Percentiles rank a stretch among this genome's conserved stretches.
Evolutionary conservation across 805 yeast genomes (phyloP).

Genomic region (Saccharomyces mikatae): DNA sequence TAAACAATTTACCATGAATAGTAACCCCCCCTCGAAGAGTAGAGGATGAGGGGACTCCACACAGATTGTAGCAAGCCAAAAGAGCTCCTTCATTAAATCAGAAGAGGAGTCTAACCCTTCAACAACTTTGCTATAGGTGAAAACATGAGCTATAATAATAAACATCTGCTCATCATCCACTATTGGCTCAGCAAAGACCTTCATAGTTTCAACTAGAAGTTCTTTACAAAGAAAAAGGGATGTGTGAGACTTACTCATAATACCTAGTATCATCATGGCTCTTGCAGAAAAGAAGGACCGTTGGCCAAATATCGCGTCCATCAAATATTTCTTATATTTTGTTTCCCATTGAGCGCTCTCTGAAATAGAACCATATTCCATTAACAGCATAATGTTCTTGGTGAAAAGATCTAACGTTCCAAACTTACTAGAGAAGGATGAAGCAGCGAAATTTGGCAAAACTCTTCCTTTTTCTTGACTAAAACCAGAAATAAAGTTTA

Average conservation of each 20-base stretch:
- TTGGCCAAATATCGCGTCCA: constrained; percentile 48
- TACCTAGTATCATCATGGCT: constrained; percentile 59
- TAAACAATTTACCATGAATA: constrained; percentile 31
- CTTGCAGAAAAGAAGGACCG: constrained; percentile 54
- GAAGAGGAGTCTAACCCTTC: constrained; percentile 30
- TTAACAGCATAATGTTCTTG: constrained; percentile 43
- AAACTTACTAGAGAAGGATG: constrained; percentile 31
- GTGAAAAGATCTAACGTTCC: constrained; percentile 48
- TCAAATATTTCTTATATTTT: constrained; percentile 54
- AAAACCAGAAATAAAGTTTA: constrained; percentile 58
- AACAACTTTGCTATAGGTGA: constrained; percentile 31
- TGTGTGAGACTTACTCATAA: constrained; percentile 52
- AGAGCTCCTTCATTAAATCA: constrained; percentile 21
- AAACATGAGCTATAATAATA: constrained; percentile 29
- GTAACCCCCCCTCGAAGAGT: constrained; percentile 32
- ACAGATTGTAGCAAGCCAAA: constrained; percentile 31
- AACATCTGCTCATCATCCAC: constrained; percentile 23
- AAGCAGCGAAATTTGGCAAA: constrained; percentile 25
- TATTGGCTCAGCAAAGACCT: constrained; percentile 29
- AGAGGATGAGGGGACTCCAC: constrained; percentile 27
- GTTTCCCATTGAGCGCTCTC: constrained; percentile 48
- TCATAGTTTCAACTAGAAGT: constrained; percentile 20
- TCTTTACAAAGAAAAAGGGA: constrained; percentile 41
- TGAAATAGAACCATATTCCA: constrained; percentile 37
- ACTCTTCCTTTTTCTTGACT: constrained; percentile 41